phyloP scores from a whole-genome alignment of 345 rosid species.

The Melaleuca alternifolia region DNA sequence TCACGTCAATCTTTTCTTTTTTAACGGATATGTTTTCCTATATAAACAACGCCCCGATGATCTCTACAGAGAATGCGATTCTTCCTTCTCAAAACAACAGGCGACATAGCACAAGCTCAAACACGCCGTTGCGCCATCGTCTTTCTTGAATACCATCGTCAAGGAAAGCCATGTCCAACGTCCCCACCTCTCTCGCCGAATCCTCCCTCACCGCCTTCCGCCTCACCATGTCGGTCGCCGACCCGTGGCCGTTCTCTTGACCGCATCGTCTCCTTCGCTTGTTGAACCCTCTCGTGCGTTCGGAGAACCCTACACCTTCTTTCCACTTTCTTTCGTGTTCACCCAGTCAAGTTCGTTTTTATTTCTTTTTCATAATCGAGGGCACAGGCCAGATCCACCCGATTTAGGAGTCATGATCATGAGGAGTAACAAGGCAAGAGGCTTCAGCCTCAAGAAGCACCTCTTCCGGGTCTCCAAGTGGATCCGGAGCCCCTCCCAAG shows the following conservation, averaged over 20 bases:
- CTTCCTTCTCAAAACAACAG: not conserved
- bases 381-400: not conserved
- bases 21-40: not conserved
- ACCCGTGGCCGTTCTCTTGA: slow-evolving; percentile 53
- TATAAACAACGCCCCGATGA: not conserved
- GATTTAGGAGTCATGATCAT: slow-evolving; percentile 12
- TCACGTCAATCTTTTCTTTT: not conserved
- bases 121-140: not conserved
- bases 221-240: slow-evolving; percentile 33
- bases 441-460: slow-evolving; percentile 48
- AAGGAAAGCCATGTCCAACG: not conserved
- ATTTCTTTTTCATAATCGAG: not conserved
- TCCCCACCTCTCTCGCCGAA: not conserved
- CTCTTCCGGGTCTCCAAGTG: slow-evolving; percentile 37
- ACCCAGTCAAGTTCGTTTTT: not conserved
- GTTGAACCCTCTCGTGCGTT: not conserved
- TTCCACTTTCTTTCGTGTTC: not conserved
- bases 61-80: not conserved
- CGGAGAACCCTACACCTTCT: not conserved
- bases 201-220: slow-evolving; percentile 4
- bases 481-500: slow-evolving; percentile 6
- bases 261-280: not conserved
- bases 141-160: not conserved
- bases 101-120: not conserved
- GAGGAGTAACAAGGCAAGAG: slow-evolving; percentile 22